Percentiles rank a stretch among this genome's conserved stretches.
Conservation (phyloP, 495 filamentous ascomycete species). For the Geopyxis carbonaria region DNA sequence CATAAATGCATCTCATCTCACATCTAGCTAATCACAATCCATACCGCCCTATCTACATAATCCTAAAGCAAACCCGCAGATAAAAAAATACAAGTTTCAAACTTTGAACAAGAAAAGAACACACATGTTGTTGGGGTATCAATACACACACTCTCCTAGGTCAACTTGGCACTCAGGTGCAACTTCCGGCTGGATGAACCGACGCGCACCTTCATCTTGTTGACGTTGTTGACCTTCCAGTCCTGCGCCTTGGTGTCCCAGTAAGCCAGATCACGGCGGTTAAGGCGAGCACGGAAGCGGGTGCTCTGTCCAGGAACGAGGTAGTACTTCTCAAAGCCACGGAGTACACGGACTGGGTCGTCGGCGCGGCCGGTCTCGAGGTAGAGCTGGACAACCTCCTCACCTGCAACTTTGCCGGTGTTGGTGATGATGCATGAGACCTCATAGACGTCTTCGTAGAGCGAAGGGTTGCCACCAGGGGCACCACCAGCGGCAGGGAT, state of each 20-base stretch:
- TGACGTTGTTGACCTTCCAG: constrained; percentile 34
- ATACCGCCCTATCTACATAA: too few species aligned
- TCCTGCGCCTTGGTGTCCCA: constrained; percentile 35
- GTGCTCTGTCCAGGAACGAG: constrained; percentile 30
- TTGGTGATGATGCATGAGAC: constrained; percentile 68
- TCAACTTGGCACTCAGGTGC: constrained; percentile 6
- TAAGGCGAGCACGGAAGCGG: constrained; percentile 33
- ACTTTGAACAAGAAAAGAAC: too few species aligned
- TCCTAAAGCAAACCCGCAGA: too few species aligned
- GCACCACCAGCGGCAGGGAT: constrained; percentile 45
- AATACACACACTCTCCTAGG: too few species aligned
- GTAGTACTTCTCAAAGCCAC: constrained; percentile 41
- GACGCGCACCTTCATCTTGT: constrained; percentile 14
- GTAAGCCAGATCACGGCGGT: constrained; percentile 37
- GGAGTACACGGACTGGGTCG: constrained; percentile 33
- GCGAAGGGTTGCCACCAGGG: constrained; percentile 62
- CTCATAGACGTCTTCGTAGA: constrained; percentile 68
- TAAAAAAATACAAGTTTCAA: too few species aligned
- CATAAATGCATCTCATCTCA: too few species aligned
- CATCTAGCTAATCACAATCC: too few species aligned
- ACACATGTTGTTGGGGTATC: too few species aligned
- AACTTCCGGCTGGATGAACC: constrained; percentile 14
- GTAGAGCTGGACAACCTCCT: constrained; percentile 65
- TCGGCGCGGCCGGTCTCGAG: constrained; percentile 27
- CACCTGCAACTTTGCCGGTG: constrained; percentile 54